Conservation (phyloP, 2,329 filamentous ascomycete genomes). For the Fusarium pseudocircinatum region DNA sequence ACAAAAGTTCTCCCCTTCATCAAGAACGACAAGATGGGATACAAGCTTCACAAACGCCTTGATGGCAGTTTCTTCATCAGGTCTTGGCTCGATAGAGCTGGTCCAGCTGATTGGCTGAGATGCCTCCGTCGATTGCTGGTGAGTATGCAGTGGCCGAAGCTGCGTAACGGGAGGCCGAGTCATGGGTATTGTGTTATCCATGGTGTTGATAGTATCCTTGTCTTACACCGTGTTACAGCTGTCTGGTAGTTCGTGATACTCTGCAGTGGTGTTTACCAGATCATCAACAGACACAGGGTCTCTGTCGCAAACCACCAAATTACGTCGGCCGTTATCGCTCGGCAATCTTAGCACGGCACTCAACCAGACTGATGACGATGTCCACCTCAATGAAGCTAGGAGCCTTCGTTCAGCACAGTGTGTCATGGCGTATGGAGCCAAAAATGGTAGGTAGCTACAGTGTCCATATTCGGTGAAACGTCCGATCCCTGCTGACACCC, state of each 20-base stretch:
- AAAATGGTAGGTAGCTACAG: neutral
- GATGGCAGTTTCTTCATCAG: neutral
- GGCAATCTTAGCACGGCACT: neutral
- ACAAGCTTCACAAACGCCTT: constrained; percentile 3
- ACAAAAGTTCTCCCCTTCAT: constrained; percentile 4
- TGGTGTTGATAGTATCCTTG: neutral
- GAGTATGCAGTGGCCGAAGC: constrained; percentile 24
- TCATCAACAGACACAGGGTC: neutral
- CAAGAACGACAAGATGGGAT: neutral
- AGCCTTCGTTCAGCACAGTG: neutral
- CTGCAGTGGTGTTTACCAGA: neutral
- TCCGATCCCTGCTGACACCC: neutral
- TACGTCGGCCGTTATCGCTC: neutral
- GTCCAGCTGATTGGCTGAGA: neutral
- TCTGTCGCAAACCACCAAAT: neutral
- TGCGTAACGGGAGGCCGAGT: constrained; percentile 11
- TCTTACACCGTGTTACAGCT: neutral
- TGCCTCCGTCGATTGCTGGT: neutral
- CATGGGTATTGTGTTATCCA: neutral
- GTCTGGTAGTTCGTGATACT: neutral
- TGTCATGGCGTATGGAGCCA: neutral
- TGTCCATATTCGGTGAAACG: constrained; percentile 13
- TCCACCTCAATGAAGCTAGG: neutral
- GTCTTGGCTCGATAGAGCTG: neutral
- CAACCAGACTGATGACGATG: constrained; percentile 5